Base-by-base conservation (phyloP, 2,329 filamentous ascomycete genomes). In the Aspergillus oerlinghausenensis region DNA sequence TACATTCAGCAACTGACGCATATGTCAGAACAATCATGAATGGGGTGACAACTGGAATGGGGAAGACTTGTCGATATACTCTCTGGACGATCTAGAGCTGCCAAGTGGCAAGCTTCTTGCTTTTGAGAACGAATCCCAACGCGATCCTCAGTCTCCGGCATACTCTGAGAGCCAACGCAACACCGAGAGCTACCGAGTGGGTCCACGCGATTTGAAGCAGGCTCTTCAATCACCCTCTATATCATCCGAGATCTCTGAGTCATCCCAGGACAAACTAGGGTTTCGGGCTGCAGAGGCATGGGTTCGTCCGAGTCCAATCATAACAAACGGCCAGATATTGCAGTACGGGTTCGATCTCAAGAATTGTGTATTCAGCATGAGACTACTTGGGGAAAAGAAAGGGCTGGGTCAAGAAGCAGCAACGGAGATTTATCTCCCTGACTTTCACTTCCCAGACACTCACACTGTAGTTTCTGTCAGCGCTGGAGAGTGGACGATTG, bases 41-140 rank as follows among this genome's bases (percentile, higher is more conserved):
- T 88, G 90, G 76, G 94, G 94, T 54, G 94, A 99, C 67, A 86
- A 91, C 63, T 99, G 94, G 94, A 99, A 99, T 64, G 94, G 94
- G 49, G 94, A 99, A 73, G 94, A 99, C 71, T 76, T 99, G 35
- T 97, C 92, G 4, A 94, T 99, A 54, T 88, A 86, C 70, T 97
- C 91, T 0, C 65, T 84, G 4, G 92, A 99, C 69, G 95, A 99
- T 72, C 87, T 85, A 32, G 76, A 82, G 50, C 73, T 86, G 1
- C 73, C 75, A 43, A 70, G 67, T 50, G 64, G 69, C 21, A 67
- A 70, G 43, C 57, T 59, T 55, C 49, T 62, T 59, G 49, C 66
- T 55, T 43, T 72, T 63, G 55, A 75, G 66, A 76, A 57, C 73
- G 75, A 63, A 60, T 81, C 70, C 25, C 71, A 71, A 43, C 52